A percentile compares a stretch with the other conserved stretches of the same genome.
Evolutionary conservation across 495 filamentous ascomycete genomes (phyloP).

Genomic region (Parmelia sp.): DNA sequence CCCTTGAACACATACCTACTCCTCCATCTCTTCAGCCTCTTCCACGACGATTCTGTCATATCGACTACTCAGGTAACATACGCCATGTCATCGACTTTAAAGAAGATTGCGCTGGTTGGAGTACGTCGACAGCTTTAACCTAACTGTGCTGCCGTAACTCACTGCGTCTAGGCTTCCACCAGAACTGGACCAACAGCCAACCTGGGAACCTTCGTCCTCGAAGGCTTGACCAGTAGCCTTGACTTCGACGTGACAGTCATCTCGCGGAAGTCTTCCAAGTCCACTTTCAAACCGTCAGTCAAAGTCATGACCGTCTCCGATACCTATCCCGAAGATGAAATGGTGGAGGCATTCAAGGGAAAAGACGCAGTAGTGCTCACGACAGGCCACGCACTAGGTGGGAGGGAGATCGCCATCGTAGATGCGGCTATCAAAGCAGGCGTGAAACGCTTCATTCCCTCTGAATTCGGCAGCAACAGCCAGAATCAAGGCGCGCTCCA

Average conservation of each 20-base stretch:
- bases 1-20: too few species aligned
- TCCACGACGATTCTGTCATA: too few species aligned
- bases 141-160: too few species aligned
- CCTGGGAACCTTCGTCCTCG: conserved; percentile 4
- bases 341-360: neutral
- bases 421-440: conserved; percentile 12
- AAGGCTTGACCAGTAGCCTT: neutral
- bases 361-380: neutral
- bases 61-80: too few species aligned
- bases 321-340: neutral
- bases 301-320: neutral
- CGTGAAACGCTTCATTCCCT: conserved; percentile 17
- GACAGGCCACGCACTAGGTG: neutral
- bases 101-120: too few species aligned
- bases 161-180: too few species aligned
- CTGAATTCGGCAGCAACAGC: conserved; percentile 19
- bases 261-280: neutral
- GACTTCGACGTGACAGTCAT: conserved; percentile 3
- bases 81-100: too few species aligned
- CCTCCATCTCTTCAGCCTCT: too few species aligned
- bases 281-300: neutral
- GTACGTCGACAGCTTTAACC: too few species aligned
- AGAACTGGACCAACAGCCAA: too few species aligned
- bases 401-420: neutral
- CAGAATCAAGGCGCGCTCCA: too few species aligned